Evolutionary conservation across 495 filamentous ascomycete genomes (phyloP).

Genomic region (Letharia lupina): DNA sequence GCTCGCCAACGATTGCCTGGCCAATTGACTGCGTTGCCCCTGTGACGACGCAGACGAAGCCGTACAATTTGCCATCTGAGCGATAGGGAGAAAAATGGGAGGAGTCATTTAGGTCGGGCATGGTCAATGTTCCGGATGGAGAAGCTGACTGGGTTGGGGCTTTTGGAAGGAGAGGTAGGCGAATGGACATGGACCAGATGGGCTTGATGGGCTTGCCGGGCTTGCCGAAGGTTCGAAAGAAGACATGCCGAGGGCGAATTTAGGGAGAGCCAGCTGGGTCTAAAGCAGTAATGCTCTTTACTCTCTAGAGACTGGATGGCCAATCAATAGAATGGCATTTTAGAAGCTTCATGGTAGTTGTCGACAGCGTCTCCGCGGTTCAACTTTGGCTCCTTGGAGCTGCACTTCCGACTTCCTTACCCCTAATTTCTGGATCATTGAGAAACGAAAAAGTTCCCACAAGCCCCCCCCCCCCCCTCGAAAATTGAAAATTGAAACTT

Average conservation of each 20-base stretch:
- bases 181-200: neutral
- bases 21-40: slow-evolving; percentile 50
- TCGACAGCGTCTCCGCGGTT: no score
- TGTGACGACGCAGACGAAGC: slow-evolving; percentile 55
- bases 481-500: no score
- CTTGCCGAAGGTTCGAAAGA: neutral
- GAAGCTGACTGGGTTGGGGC: neutral
- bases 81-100: slow-evolving; percentile 48
- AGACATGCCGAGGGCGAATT: neutral
- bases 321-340: no score
- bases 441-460: no score
- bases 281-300: no score
- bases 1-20: slow-evolving; percentile 47
- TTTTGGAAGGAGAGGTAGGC: neutral
- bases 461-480: no score
- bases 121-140: neutral
- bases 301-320: no score
- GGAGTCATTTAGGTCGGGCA: slow-evolving; percentile 31
- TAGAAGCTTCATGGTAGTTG: no score
- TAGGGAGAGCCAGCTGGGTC: no score
- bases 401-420: no score
- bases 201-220: neutral
- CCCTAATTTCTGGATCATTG: no score
- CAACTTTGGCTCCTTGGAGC: no score
- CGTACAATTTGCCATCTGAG: slow-evolving; percentile 54